Evolutionary conservation across 768 basidiomycete species (phyloP).

Genomic region (Suillus lakei): DNA sequence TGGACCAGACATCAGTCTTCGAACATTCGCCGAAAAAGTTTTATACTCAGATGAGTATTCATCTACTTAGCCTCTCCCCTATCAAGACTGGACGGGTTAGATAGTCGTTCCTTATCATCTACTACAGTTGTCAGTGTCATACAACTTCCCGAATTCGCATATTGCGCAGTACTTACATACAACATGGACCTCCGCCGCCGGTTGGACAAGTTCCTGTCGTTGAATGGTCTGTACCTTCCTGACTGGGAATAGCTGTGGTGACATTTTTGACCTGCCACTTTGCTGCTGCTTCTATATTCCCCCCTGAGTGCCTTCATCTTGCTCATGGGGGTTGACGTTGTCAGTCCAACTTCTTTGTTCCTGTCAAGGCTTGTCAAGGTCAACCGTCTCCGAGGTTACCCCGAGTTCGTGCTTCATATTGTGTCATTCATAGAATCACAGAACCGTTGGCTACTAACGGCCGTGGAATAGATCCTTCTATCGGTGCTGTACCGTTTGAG

Average conservation of each 20-base stretch:
- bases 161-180: background rate
- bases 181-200: background rate
- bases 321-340: background rate
- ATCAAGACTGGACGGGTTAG: too few species aligned
- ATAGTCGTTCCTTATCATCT: background rate
- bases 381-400: background rate
- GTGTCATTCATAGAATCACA: background rate
- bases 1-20: too few species aligned
- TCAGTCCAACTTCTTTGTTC: background rate
- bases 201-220: background rate
- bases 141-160: background rate
- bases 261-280: background rate
- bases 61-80: too few species aligned
- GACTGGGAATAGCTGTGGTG: background rate
- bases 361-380: conserved; percentile 1
- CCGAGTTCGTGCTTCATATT: background rate
- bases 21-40: too few species aligned
- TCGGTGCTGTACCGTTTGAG: background rate
- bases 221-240: background rate
- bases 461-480: background rate
- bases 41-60: too few species aligned
- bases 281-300: background rate
- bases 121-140: background rate
- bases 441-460: background rate
- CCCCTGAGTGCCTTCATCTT: background rate